Evolutionary conservation across 129 eudicot genomes (phyloP).

Genomic region (Pittosporum tobira): DNA sequence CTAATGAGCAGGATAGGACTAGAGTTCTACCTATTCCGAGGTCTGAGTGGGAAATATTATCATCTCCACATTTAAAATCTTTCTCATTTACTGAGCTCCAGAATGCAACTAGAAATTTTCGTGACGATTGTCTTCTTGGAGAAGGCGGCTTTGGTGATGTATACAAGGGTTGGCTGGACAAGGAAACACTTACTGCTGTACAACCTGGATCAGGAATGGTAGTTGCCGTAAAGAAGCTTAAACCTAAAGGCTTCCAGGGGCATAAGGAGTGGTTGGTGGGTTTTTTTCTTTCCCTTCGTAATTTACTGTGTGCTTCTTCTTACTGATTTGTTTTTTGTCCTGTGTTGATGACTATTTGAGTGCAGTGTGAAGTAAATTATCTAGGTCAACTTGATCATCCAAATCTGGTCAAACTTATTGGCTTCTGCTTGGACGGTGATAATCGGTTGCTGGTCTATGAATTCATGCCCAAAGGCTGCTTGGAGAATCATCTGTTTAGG

Average conservation of each 20-base stretch:
- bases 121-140: slow-evolving; percentile 36
- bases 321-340: not conserved
- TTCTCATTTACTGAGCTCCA: slow-evolving; percentile 28
- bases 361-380: slow-evolving; percentile 63
- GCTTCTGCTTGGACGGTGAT: slow-evolving; percentile 49
- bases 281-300: slow-evolving; percentile 16
- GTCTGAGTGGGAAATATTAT: slow-evolving; percentile 39
- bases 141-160: slow-evolving; percentile 68
- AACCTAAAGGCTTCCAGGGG: slow-evolving; percentile 46
- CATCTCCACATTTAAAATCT: slow-evolving; percentile 38
- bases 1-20: slow-evolving; percentile 10
- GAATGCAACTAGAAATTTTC: slow-evolving; percentile 36
- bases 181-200: slow-evolving; percentile 34
- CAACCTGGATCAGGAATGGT: slow-evolving; percentile 33
- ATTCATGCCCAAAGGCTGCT: slow-evolving; percentile 59
- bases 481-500: slow-evolving; percentile 56
- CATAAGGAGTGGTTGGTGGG: slow-evolving; percentile 77
- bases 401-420: slow-evolving; percentile 59
- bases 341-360: slow-evolving; percentile 1
- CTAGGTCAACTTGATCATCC: slow-evolving; percentile 61
- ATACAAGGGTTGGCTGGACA: slow-evolving; percentile 55
- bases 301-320: not conserved
- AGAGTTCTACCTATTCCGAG: slow-evolving; percentile 14
- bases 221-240: slow-evolving; percentile 58
- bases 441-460: slow-evolving; percentile 61